phyloP scores from a whole-genome alignment of 306 rosid species.

The Myrica gale region DNA sequence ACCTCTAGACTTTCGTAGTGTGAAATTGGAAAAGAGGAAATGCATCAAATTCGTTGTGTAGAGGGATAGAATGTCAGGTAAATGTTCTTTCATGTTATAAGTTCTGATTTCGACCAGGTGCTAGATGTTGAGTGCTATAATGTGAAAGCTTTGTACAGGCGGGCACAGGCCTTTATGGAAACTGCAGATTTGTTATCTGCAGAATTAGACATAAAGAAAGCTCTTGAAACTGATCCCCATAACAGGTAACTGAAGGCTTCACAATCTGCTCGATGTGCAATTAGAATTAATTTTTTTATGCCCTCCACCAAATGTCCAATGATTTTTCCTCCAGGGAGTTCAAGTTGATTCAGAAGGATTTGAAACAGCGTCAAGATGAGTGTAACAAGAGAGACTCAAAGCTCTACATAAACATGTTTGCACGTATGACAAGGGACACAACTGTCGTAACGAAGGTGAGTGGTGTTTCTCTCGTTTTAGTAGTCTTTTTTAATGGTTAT shows the following conservation, averaged over 20 bases:
- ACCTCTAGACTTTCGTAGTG: too few relatives aligned
- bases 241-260: constrained; percentile 45
- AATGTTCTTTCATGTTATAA: constrained; percentile 12
- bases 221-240: constrained; percentile 62
- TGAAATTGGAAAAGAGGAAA: too few relatives aligned
- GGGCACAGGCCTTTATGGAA: constrained; percentile 61
- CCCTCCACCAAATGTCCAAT: background rate
- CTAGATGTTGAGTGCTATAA: constrained; percentile 57
- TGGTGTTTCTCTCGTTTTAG: constrained; percentile 7
- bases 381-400: constrained; percentile 59
- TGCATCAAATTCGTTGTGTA: background rate
- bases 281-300: background rate
- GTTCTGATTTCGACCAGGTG: constrained; percentile 40
- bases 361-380: constrained; percentile 62
- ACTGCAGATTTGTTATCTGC: constrained; percentile 50
- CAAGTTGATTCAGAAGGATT: constrained; percentile 47
- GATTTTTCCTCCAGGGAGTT: constrained; percentile 51
- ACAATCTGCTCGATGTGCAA: background rate
- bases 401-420: constrained; percentile 56
- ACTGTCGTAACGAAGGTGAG: constrained; percentile 44
- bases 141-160: constrained; percentile 68
- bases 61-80: background rate
- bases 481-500: background rate
- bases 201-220: constrained; percentile 62
- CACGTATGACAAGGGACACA: constrained; percentile 28